Percentiles rank a stretch among this genome's conserved stretches.
Conservation (phyloP, 106 monocot genomes). For the Cymbidium sinense region DNA sequence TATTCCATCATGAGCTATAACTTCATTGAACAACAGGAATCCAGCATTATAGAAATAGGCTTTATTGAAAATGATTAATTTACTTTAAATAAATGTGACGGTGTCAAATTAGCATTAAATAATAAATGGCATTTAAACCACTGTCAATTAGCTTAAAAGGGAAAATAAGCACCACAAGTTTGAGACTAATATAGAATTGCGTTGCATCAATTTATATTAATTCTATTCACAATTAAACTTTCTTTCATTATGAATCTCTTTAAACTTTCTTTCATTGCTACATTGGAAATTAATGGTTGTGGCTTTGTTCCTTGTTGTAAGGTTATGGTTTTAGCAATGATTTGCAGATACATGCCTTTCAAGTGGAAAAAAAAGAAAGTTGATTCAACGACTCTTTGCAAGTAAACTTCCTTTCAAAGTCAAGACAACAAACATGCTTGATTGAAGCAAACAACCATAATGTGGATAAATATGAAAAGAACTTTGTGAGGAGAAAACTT, state of each 20-base stretch:
- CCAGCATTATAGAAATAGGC: too few relatives aligned
- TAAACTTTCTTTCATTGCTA: background rate
- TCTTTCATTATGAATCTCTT: background rate
- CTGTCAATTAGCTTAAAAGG: background rate
- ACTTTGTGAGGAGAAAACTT: slow-evolving; percentile 8
- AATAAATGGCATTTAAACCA: background rate
- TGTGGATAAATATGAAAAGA: background rate
- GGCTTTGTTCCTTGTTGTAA: background rate
- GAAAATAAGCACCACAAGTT: too few relatives aligned
- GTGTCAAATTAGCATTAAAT: too few relatives aligned
- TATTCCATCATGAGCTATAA: too few relatives aligned
- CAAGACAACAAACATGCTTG: slow-evolving; percentile 7
- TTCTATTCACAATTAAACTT: background rate
- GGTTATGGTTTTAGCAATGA: background rate
- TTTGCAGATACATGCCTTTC: slow-evolving; percentile 72
- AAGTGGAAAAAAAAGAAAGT: slow-evolving; percentile 67
- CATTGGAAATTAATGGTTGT: background rate
- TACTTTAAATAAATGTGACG: too few relatives aligned
- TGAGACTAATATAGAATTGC: background rate
- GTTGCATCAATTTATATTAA: background rate
- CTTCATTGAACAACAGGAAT: too few relatives aligned
- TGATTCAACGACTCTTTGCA: slow-evolving; percentile 69
- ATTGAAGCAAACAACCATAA: slow-evolving; percentile 3
- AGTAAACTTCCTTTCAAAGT: slow-evolving; percentile 35
- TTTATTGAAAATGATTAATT: too few relatives aligned